Evolutionary conservation across 2,329 filamentous ascomycete species (phyloP), one percentile per base, ranked within the genome.

Genomic region (Stylonectria norvegica): DNA sequence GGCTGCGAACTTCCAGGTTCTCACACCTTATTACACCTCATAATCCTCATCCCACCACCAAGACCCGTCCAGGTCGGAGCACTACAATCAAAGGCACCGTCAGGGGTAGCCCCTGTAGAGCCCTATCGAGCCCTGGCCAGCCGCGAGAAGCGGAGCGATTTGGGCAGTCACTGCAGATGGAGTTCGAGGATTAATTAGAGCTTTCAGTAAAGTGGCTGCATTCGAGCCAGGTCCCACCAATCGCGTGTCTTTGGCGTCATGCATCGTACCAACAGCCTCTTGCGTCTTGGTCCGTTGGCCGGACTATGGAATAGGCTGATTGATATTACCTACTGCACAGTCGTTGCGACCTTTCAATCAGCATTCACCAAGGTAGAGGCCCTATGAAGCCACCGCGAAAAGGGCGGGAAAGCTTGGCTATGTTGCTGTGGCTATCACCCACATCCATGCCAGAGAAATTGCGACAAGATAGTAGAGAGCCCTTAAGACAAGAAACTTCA

Each of bases 251-350:
- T 35, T 30, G 49, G 36, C 40, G 36, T 52, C 53, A 49, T 49
- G 27, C 41, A 42, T 53, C 47, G 42, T 52, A 52, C 43, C 36
- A 56, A 56, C 36, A 14, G 32, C 37, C 34, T 53, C 43, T 49
- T 43, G 36, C 33, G 41, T 43, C 43, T 43, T 39, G 7, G 22
- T 25, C 22, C 7, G 22, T 25, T 25, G 22, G 22, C 22, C 12
- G 22, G 22, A 12, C 7, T 7, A 7, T 25, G 7, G 22, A 12
- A 25, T n/a, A n/a, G n/a, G n/a, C n/a, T n/a, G 22, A 7, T 25
- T 25, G 12, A 25, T 25, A 12, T 25, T n/a, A n/a, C n/a, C n/a
- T n/a, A n/a, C n/a, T n/a, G n/a, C n/a, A n/a, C n/a, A n/a, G n/a
- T n/a, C n/a, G n/a, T n/a, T n/a, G n/a, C n/a, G n/a, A n/a, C 22